Percentiles rank a stretch among this genome's conserved stretches.
Conservation (phyloP, 2,329 filamentous ascomycete species). For the Aspergillus floridensis region DNA sequence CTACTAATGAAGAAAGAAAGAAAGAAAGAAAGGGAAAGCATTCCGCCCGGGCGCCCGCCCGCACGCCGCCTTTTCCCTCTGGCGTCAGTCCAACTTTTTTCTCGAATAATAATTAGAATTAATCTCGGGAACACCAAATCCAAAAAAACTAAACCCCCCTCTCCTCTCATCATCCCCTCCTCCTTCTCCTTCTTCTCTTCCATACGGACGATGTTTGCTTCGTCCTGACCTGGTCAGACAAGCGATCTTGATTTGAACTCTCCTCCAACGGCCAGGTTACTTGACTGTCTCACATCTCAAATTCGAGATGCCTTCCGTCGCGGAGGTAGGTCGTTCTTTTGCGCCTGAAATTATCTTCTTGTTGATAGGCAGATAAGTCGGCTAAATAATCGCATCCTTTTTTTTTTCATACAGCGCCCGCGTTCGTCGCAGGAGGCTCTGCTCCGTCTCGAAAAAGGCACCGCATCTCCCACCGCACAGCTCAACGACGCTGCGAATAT, state of each 20-base stretch:
- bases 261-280: background rate
- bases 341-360: background rate
- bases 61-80: constrained; percentile 10
- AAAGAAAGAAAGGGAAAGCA: background rate
- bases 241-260: background rate
- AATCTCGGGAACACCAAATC: background rate
- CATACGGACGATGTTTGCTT: constrained; percentile 2
- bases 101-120: constrained; percentile 1
- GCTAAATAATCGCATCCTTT: background rate
- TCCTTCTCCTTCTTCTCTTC: too few species aligned
- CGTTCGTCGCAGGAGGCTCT: constrained; percentile 45
- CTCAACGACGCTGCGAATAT: constrained; percentile 45
- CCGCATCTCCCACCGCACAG: constrained; percentile 37
- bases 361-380: background rate
- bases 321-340: constrained; percentile 32
- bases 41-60: constrained; percentile 7
- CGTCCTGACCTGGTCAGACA: constrained; percentile 1
- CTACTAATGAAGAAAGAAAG: too few species aligned
- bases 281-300: constrained; percentile 14
- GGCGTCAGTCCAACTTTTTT: constrained; percentile 18
- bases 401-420: constrained; percentile 29
- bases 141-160: background rate
- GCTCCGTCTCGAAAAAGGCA: constrained; percentile 46
- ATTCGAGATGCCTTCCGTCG: constrained; percentile 34
- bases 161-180: too few species aligned